These are phyloP conservation scores for Paulownia fortunei DNA, from an alignment of 257 asterid species.

Conservation along the genomic window DNA sequence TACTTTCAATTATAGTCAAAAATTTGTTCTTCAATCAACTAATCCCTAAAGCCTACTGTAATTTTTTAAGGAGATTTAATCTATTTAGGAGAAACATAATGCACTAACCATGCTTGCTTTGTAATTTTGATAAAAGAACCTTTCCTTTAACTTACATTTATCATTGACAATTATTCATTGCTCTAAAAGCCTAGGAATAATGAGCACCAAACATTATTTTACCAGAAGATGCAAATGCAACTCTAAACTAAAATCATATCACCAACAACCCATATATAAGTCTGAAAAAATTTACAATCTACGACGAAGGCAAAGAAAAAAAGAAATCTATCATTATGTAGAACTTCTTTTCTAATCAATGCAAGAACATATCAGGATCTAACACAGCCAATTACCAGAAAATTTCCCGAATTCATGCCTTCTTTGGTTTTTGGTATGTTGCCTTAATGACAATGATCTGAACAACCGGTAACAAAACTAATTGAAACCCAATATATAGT, in stretches of 20 bases:
- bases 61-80: no score
- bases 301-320: neutral
- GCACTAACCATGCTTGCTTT: neutral
- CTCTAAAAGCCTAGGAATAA: neutral
- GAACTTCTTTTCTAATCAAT: neutral
- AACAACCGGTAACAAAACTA: neutral
- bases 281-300: neutral
- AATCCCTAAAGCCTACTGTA: neutral
- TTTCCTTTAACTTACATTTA: neutral
- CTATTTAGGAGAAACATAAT: no score
- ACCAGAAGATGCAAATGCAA: neutral
- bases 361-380: neutral
- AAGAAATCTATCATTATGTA: neutral
- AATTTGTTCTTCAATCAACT: slow-evolving; percentile 3
- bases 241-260: neutral
- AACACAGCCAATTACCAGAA: neutral
- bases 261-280: neutral
- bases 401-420: neutral
- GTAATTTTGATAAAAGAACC: neutral
- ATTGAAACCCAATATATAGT: neutral
- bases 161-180: neutral
- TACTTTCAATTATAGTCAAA: neutral
- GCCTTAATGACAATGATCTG: neutral
- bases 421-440: neutral
- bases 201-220: neutral